phyloP scores from a whole-genome alignment of 2,329 filamentous ascomycete genomes.

The Teratosphaeria destructans region DNA sequence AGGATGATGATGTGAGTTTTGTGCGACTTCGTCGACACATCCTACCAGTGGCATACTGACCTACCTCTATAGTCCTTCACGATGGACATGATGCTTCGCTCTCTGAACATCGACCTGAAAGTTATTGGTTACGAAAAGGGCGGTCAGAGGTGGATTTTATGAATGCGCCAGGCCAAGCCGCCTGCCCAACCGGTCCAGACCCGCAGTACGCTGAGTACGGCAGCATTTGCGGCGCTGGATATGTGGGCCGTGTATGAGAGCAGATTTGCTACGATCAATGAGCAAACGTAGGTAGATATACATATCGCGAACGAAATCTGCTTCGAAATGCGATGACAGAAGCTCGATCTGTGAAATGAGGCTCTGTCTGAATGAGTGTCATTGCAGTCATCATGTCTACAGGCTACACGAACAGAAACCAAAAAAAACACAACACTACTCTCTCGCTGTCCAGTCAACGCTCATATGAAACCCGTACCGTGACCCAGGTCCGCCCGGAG shows the following conservation, averaged over 20 bases:
- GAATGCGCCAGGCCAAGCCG: background rate
- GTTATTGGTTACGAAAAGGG: slow-evolving; percentile 54
- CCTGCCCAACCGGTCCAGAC: background rate
- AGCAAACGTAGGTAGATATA: background rate
- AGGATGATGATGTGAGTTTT: slow-evolving; percentile 31
- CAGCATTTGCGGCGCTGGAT: background rate
- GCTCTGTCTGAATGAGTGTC: background rate
- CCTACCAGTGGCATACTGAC: background rate
- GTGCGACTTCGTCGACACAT: background rate
- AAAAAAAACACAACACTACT: background rate
- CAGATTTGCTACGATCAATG: background rate
- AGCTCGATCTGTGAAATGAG: background rate
- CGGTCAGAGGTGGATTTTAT: slow-evolving; percentile 44
- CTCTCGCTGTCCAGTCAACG: background rate
- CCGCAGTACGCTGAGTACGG: no score
- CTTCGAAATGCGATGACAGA: background rate
- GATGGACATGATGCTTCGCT: slow-evolving; percentile 59
- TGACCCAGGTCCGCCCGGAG: background rate
- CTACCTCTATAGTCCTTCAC: slow-evolving; percentile 45
- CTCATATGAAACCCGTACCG: background rate
- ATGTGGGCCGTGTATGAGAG: background rate
- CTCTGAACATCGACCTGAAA: slow-evolving; percentile 51
- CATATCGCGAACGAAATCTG: background rate
- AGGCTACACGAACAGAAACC: background rate
- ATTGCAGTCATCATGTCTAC: background rate